Conservation (phyloP, 1,284 basidiomycete genomes). For the Heterobasidion annosum region DNA sequence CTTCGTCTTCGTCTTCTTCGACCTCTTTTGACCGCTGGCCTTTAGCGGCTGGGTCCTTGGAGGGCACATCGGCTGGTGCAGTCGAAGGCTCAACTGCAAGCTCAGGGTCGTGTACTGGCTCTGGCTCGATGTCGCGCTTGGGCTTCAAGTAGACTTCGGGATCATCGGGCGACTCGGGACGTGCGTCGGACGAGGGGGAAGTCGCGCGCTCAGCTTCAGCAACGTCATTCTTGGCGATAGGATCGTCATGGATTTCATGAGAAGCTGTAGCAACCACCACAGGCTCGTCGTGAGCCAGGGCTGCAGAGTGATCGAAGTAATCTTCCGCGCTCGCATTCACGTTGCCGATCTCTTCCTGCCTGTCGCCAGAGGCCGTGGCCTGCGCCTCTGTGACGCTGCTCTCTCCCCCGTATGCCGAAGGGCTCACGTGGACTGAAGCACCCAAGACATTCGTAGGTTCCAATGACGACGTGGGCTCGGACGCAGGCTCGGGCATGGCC, state of each 20-base stretch:
- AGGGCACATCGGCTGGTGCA: background rate
- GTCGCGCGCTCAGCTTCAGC: background rate
- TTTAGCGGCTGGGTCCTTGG: background rate
- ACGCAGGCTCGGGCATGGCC: constrained; percentile 7
- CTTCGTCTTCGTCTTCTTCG: constrained; percentile 32
- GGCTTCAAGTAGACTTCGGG: constrained; percentile 1
- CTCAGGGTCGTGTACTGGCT: constrained; percentile 1
- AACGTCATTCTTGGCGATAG: background rate
- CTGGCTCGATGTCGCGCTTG: background rate
- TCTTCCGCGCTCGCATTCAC: constrained; percentile 6
- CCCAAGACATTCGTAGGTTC: background rate
- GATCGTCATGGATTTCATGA: background rate
- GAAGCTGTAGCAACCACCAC: no score
- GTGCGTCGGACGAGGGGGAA: constrained; percentile 5
- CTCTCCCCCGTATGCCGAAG: background rate
- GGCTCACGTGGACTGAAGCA: background rate
- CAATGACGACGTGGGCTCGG: background rate
- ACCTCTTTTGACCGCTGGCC: background rate
- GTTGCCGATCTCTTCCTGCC: constrained; percentile 9
- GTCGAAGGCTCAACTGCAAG: background rate
- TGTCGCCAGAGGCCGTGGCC: constrained; percentile 2
- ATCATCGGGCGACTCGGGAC: constrained; percentile 5
- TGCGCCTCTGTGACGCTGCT: background rate
- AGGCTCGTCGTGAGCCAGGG: background rate
- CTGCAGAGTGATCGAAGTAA: background rate